Evolutionary conservation across 345 rosid genomes (phyloP).

Genomic region (Dimocarpus longan): DNA sequence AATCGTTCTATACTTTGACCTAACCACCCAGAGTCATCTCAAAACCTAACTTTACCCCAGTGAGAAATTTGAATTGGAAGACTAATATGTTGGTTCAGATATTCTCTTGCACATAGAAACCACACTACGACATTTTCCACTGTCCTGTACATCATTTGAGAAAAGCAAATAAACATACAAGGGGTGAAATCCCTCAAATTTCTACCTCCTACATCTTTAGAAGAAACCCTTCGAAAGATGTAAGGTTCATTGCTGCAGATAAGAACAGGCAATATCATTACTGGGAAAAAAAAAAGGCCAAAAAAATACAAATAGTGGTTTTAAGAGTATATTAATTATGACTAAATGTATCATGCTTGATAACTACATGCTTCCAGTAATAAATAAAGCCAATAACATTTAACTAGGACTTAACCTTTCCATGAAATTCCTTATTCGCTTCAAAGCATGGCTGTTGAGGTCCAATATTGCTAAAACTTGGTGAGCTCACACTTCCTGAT

Average conservation of each 20-base stretch:
- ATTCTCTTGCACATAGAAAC: background rate
- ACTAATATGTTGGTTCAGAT: background rate
- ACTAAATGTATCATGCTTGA: background rate
- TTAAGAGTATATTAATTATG: background rate
- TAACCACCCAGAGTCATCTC: background rate
- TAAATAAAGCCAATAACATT: conserved; percentile 4
- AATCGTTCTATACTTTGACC: background rate
- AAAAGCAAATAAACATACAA: background rate
- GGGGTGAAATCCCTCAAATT: background rate
- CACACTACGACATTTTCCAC: background rate
- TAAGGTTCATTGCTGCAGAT: background rate
- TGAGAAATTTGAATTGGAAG: background rate
- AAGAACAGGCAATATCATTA: too few relatives aligned
- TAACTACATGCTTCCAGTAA: background rate
- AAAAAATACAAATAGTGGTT: background rate
- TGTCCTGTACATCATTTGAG: background rate
- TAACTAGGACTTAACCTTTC: conserved; percentile 20
- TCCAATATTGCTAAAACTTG: conserved; percentile 20
- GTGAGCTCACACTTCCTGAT: conserved; percentile 21
- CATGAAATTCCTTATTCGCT: conserved; percentile 15
- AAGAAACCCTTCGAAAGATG: background rate
- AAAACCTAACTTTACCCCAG: background rate
- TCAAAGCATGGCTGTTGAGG: conserved; percentile 28
- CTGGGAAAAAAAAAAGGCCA: background rate
- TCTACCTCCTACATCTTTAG: background rate